Base-by-base conservation (phyloP, 2,329 filamentous ascomycete species). In the Claviceps cyperi region DNA sequence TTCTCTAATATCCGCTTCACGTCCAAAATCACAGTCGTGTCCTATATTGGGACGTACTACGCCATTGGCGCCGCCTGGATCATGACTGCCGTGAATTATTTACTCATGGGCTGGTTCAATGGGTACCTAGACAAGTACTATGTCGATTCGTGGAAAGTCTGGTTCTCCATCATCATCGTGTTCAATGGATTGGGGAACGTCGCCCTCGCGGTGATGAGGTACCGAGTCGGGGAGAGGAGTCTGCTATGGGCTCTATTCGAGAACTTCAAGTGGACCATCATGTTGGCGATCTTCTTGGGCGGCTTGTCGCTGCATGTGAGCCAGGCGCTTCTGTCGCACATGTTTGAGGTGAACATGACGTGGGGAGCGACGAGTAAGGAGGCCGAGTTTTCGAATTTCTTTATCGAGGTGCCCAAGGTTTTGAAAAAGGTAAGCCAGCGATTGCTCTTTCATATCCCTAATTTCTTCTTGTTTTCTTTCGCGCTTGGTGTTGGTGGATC, bases 281-380 rank as follows among this genome's bases (percentile, higher is more conserved):
- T 84, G 66, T 72, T 91, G 46, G 83, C 82, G 53, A 82, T 92
- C 63, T 94, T 92, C 73, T 73, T 94, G 17, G 87, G 87, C 48
- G 87, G 87, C 39, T 73, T 92, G 47, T 86, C 81, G 1, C 75
- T 94, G 37, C 86, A 94, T 67, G 78, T 94, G 46, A 86, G 80
- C 32, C 83, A 90, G 63, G 87, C 87, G 1, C 71, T 94, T 36
- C 67, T 92, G 44, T 76, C 81, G 4, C 88, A 94, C 70, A 86
- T 92, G 78, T 86, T 92, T 63, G 80, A 86, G 68, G 80, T 91
- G 61, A 77, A 92, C 66, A 91, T 92, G 83, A 79, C 78, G 3
- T 92, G 87, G 87, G 86, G 86, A 47, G 81, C 86, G 1, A 94
- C 88, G 0, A 77, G 81, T 40, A 94, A 94, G 68, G 88, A 94